Percentiles rank a stretch among this genome's conserved stretches.
phyloP scores from a whole-genome alignment of 441 rosid genomes.

The Raphanus hybrid region DNA sequence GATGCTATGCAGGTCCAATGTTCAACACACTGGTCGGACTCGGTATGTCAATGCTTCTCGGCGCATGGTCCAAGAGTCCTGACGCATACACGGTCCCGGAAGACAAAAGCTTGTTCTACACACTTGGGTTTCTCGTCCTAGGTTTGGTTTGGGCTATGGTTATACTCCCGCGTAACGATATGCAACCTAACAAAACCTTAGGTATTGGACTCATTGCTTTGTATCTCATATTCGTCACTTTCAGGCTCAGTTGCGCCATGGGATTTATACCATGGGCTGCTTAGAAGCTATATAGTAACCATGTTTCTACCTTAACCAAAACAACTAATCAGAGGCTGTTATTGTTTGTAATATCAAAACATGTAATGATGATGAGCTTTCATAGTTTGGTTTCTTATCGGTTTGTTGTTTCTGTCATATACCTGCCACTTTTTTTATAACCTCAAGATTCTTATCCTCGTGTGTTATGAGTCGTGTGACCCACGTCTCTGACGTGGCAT shows the following conservation, averaged over 20 bases:
- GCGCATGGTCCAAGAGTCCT: constrained; percentile 74
- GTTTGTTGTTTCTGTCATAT: constrained; percentile 20
- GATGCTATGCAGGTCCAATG: constrained; percentile 96
- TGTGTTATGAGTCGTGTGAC: constrained; percentile 41
- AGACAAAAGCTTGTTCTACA: constrained; percentile 70
- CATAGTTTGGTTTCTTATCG: constrained; percentile 19
- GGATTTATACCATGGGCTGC: constrained; percentile 53
- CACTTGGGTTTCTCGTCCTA: constrained; percentile 72
- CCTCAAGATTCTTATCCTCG: constrained; percentile 32
- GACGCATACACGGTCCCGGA: constrained; percentile 55
- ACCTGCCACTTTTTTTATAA: constrained; percentile 24
- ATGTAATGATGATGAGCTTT: constrained; percentile 1
- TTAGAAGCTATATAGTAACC: constrained; percentile 40
- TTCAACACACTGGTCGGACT: constrained; percentile 82
- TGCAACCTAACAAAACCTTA: constrained; percentile 75
- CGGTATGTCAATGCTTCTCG: constrained; percentile 71
- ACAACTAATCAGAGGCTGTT: constrained; percentile 26
- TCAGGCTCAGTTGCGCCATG: constrained; percentile 56
- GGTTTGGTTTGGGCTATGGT: constrained; percentile 75
- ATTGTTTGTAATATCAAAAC: constrained; percentile 13
- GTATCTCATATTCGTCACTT: constrained; percentile 63
- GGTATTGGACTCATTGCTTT: constrained; percentile 73
- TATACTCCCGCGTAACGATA: constrained; percentile 65
- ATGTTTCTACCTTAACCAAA: constrained; percentile 19
- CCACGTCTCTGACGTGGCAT: constrained; percentile 43